Evolutionary conservation across 1,139 yeast species (phyloP), one percentile per base, ranked within the genome.

Genomic region (Magnusiomyces fungicola): DNA sequence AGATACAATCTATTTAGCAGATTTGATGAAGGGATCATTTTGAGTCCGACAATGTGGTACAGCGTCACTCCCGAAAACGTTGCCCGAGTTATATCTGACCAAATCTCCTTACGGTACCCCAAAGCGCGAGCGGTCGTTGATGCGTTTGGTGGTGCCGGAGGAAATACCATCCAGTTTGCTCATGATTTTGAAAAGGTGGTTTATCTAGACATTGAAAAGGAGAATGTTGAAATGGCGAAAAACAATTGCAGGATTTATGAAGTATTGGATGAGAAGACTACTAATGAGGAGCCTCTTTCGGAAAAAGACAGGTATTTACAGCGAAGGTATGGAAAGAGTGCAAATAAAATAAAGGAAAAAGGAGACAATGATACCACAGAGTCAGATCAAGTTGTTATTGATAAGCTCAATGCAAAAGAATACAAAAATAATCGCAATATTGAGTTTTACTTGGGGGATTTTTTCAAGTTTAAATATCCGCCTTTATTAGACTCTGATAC

Each of bases 101-200:
- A 83, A 51, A 67, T 83, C 22, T 65, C 64, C 40, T 68, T 72
- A n/a, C 72, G 79, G 49, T 64, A 69, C 38, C 80, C 89, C 0
- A 61, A 72, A 0, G 75, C 81, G 1, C 60, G 61, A 2, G 60
- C 63, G 0, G 66, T 77, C 0, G 66, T 70, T 1, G 98, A 92
- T 62, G 76, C 88, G 3, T 90, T 90, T 61, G 85, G 96, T 57
- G 99, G 99, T 0, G 97, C 95, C 1, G 98, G 97, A 0, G 98
- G 98, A 0, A 92, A 92, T 62, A 71, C 89, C 1, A 86, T 89
- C 39, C 96, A 88, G 58, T 81, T 92, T 66, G 90, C 92, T 1
- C 64, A 70, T 44, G 61, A 62, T 18, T 84, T 83, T 58, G 74
- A 75, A 32, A 49, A 41, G 55, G 55, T 52, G n/a, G 6, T 43